Evolutionary conservation across 2,329 filamentous ascomycete genomes (phyloP), one percentile per base, ranked within the genome.

Genomic region (Teratosphaeria pseudoeucalypti): DNA sequence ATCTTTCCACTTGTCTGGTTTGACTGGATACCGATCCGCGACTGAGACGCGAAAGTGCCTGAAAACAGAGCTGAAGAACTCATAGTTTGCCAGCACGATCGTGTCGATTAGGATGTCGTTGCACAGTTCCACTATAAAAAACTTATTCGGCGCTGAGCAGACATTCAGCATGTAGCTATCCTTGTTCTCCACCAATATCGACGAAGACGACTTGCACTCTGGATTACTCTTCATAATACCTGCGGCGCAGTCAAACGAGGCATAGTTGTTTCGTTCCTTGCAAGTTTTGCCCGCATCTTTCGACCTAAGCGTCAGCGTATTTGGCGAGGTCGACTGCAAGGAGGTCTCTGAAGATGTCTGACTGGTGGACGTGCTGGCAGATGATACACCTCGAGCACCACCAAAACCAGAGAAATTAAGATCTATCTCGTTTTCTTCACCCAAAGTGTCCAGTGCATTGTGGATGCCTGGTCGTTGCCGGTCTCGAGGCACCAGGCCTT

Each of bases 11-110:
- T 94, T 90, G 56, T 96, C 92, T 59, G 84, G 75, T 74, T 96
- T 97, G 58, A 94, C 89, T 0, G 94, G 94, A 73, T 96, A 97
- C 59, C 90, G 85, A 75, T 97, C 94, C 60, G 92, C 95, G 55
- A 96, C 92, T 71, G 90, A 95, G 66, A 97, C 85, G 57, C 89
- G 83, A 73, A 99, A 96, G 55, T 86, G 88, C 57, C 91, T 87
- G 67, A 97, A 89, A 82, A 95, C 96, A 71, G 91, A 96, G 58
- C 91, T 96, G 78, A 99, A 99, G 78, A 99, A 99, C 73, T 99
- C 94, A 68, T 95, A 99, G 72, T 99, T 99, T 62, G 92, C 94
- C 58, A 99, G 81, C n/a, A 97, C 94, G 49, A 99, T 81, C 0
- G 94, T 99, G 71, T 99, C 94, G 60, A 99, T 88, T 53, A 95